Evolutionary conservation across 73 alveolate species (phyloP).

Genomic region (Stentor roeselii): DNA sequence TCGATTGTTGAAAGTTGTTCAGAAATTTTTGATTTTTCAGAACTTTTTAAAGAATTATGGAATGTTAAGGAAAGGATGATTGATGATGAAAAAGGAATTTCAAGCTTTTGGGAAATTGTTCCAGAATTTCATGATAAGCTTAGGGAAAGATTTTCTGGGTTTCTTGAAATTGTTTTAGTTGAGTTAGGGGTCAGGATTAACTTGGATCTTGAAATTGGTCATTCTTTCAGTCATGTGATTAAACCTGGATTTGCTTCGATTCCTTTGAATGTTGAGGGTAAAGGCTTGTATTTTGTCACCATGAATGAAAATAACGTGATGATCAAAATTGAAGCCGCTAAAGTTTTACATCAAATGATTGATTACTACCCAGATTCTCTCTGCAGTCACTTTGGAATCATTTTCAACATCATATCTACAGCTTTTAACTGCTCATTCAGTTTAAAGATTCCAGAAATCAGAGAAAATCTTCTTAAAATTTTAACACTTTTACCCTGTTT

Average conservation of each 20-base stretch:
- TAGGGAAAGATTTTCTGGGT: neutral
- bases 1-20: neutral
- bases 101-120: neutral
- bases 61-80: neutral
- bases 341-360: neutral
- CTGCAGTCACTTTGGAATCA: neutral
- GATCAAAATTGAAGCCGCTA: neutral
- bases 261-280: too few relatives aligned
- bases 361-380: neutral
- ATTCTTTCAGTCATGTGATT: too few relatives aligned
- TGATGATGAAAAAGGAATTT: neutral
- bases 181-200: neutral
- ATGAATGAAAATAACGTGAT: too few relatives aligned
- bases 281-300: too few relatives aligned
- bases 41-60: neutral
- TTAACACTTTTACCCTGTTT: neutral
- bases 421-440: neutral
- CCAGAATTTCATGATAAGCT: neutral
- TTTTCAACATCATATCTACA: neutral
- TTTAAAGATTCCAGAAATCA: neutral
- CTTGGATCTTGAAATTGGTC: too few relatives aligned
- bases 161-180: neutral
- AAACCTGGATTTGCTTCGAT: too few relatives aligned
- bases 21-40: neutral
- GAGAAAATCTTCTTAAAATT: neutral